Conservation (phyloP, 345 rosid species). For the Pugionium cornutum region DNA sequence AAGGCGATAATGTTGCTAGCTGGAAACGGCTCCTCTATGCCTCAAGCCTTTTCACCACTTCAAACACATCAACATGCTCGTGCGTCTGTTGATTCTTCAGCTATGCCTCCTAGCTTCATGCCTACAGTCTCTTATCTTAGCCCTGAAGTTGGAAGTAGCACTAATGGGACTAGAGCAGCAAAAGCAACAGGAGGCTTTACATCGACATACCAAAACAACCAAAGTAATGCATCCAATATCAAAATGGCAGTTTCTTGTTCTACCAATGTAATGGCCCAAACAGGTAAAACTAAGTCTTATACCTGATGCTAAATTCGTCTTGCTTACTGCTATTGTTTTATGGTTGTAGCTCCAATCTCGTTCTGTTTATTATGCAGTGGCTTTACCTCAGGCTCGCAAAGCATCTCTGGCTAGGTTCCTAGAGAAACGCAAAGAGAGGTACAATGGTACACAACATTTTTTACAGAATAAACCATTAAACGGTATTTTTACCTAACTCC, state of each 20-base stretch:
- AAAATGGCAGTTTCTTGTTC: constrained; percentile 26
- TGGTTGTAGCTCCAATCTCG: constrained; percentile 7
- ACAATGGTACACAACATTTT: neutral
- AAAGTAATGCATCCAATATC: constrained; percentile 45
- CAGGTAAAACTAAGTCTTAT: constrained; percentile 43
- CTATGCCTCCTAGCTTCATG: constrained; percentile 46
- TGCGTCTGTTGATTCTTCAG: constrained; percentile 41
- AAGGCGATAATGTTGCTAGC: constrained; percentile 80
- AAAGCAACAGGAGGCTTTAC: constrained; percentile 37
- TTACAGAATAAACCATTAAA: constrained; percentile 14
- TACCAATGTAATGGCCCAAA: constrained; percentile 42
- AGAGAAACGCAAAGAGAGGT: constrained; percentile 89
- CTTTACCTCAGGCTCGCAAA: constrained; percentile 79
- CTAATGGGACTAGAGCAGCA: constrained; percentile 38
- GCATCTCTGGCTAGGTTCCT: constrained; percentile 81
- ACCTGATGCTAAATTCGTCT: constrained; percentile 1
- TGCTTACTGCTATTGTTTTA: neutral
- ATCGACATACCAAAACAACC: constrained; percentile 36
- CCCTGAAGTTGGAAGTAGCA: constrained; percentile 49
- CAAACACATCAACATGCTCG: constrained; percentile 47
- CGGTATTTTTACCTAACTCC: constrained; percentile 17
- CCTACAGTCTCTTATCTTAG: constrained; percentile 49
- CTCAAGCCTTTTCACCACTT: constrained; percentile 40
- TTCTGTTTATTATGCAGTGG: constrained; percentile 43
- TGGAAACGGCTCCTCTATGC: constrained; percentile 55